phyloP scores from a whole-genome alignment of 2,329 filamentous ascomycete species.

The Pseudocercospora pini-densiflorae region DNA sequence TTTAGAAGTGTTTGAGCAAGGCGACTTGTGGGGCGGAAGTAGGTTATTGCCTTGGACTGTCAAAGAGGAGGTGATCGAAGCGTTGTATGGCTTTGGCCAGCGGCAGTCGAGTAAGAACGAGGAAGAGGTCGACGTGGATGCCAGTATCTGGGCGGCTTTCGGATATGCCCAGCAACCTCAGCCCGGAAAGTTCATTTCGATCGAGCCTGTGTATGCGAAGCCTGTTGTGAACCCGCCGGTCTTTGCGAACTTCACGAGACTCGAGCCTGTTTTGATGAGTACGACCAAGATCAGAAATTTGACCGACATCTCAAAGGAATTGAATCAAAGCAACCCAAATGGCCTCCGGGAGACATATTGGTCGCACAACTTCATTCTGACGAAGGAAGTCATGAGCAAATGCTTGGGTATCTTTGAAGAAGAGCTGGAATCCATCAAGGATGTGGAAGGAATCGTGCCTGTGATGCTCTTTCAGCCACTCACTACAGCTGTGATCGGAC shows the following conservation, averaged over 20 bases:
- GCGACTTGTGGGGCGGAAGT: conserved; percentile 27
- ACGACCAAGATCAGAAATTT: conserved; percentile 1
- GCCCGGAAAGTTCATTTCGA: conserved; percentile 3
- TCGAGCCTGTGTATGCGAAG: conserved; percentile 9
- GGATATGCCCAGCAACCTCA: conserved; percentile 5
- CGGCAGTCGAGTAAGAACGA: background rate
- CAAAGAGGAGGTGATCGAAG: conserved; percentile 20
- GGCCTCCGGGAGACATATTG: conserved; percentile 22
- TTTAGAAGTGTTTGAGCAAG: conserved; percentile 28
- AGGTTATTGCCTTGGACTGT: background rate
- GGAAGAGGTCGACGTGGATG: conserved; percentile 8
- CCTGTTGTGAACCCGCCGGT: conserved; percentile 9
- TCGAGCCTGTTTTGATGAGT: background rate
- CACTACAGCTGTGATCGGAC: background rate
- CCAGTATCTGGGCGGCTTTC: conserved; percentile 12
- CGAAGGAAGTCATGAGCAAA: conserved; percentile 6
- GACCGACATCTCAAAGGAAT: conserved; percentile 13
- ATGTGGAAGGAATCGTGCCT: conserved; percentile 15
- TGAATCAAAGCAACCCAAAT: conserved; percentile 12
- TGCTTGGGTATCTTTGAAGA: conserved; percentile 8
- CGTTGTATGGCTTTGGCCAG: conserved; percentile 7
- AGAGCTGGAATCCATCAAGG: conserved; percentile 14
- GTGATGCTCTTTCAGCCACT: conserved; percentile 17
- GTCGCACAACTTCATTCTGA: conserved; percentile 14
- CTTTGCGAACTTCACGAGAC: conserved; percentile 13